Evolutionary conservation across 768 basidiomycete genomes (phyloP).

Genomic region (Tylopilus felleus): DNA sequence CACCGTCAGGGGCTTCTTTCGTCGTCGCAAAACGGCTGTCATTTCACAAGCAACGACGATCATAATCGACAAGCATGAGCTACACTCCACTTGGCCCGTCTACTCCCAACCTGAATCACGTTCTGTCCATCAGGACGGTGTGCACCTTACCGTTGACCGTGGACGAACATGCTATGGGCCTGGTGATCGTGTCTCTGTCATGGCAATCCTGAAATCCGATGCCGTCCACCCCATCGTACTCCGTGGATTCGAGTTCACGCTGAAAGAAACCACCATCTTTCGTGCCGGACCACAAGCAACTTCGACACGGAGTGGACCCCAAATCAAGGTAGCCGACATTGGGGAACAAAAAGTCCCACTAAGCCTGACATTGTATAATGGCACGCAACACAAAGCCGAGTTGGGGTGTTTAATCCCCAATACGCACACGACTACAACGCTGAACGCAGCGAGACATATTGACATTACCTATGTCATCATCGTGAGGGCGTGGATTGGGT

Average conservation of each 20-base stretch:
- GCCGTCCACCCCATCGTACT: conserved; percentile 64
- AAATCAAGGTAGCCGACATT: conserved; percentile 51
- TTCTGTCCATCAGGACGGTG: conserved; percentile 59
- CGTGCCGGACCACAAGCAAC: conserved; percentile 53
- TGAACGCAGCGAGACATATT: conserved; percentile 79
- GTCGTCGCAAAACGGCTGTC: conserved; percentile 70
- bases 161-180: conserved; percentile 80
- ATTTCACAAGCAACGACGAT: conserved; percentile 67
- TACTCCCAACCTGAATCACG: conserved; percentile 77
- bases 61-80: conserved; percentile 88
- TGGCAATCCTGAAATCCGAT: conserved; percentile 71
- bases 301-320: conserved; percentile 55
- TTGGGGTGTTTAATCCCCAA: conserved; percentile 65
- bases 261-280: conserved; percentile 76
- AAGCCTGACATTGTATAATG: conserved; percentile 71
- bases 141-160: conserved; percentile 74
- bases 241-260: conserved; percentile 77
- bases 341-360: conserved; percentile 71
- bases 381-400: conserved; percentile 68
- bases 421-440: conserved; percentile 75
- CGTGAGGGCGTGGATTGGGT: conserved; percentile 76
- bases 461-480: conserved; percentile 79
- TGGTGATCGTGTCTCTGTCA: conserved; percentile 73
- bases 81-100: conserved; percentile 92
- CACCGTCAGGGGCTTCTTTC: conserved; percentile 60